Evolutionary conservation across 352 stramenopile genomes (phyloP), one percentile per base, ranked within the genome.

Genomic region (Phytophthora macrochlamydospora): DNA sequence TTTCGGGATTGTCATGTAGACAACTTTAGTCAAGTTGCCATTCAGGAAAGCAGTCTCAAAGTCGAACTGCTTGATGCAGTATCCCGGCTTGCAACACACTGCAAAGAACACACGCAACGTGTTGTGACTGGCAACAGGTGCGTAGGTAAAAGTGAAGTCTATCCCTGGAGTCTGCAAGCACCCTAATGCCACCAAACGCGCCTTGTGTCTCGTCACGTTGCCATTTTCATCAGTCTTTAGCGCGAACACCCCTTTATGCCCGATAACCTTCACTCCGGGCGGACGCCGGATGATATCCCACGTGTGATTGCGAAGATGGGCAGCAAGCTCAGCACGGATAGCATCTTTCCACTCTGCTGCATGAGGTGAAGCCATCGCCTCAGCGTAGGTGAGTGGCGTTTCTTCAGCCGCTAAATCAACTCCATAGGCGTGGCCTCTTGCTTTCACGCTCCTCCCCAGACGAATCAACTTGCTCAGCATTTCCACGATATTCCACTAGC

Each of bases 31-130:
- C 0, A 76, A 31, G 8, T 71, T 56, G 7, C 71, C 75, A 38
- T 81, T 77, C 0, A 81, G 32, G 31, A 77, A 77, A 1, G 72
- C 57, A 8, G 68, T 78, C 5, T 75, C 53, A 14, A 81, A n/a
- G 35, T 64, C 37, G 28, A 43, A 56, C 50, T 76, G 68, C 35
- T 59, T 51, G 35, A 76, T 60, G 2, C 32, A 2, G 51, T 56
- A 56, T 5, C 62, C 53, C 18, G 51, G 12, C 2, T 43, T 18
- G 50, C 31, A 59, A 35, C 62, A 69, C 7, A 61, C 43, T 30
- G 60, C 48, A 2, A 79, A 31, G 40, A 76, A 69, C 6, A 56
- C n/a, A 12, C 74, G 61, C 6, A 82, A 18, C 0, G 66, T 69
- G 32, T 67, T 54, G 2, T 72, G 24, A 37, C 61, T 60, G 5